Percentiles rank a stretch among this genome's conserved stretches.
Evolutionary conservation across 495 filamentous ascomycete genomes (phyloP).

Genomic region (Hyaloscypha hepaticicola): DNA sequence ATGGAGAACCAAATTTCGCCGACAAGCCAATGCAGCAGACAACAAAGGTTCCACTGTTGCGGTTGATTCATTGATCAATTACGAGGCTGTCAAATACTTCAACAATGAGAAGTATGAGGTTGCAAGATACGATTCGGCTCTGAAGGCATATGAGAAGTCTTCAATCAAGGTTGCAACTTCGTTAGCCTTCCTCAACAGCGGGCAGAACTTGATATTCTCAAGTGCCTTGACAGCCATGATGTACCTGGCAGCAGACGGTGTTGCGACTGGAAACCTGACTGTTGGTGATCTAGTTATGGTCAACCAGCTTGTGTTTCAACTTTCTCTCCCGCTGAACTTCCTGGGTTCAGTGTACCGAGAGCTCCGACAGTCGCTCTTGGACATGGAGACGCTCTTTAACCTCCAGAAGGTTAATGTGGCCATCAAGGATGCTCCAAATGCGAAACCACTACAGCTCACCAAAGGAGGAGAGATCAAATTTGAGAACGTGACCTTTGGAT

Average conservation of each 20-base stretch:
- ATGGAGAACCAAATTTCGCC: slow-evolving; percentile 95
- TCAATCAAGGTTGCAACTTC: slow-evolving; percentile 97
- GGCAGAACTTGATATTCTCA: slow-evolving; percentile 98
- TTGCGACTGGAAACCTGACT: slow-evolving; percentile 74
- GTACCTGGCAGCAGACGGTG: slow-evolving; percentile 88
- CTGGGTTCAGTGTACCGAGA: slow-evolving; percentile 94
- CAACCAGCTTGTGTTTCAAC: slow-evolving; percentile 97
- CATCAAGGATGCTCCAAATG: slow-evolving; percentile 71
- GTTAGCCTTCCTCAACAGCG: slow-evolving; percentile 88
- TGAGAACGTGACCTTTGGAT: slow-evolving; percentile 94
- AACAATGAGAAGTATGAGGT: slow-evolving; percentile 97
- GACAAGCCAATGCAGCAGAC: slow-evolving; percentile 92
- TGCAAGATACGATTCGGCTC: slow-evolving; percentile 81
- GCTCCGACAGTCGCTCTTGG: slow-evolving; percentile 86
- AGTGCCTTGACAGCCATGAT: slow-evolving; percentile 96
- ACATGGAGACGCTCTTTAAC: slow-evolving; percentile 99
- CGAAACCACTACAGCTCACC: slow-evolving; percentile 66
- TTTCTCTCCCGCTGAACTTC: slow-evolving; percentile 95
- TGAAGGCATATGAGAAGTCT: slow-evolving; percentile 84
- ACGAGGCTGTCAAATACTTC: slow-evolving; percentile 99
- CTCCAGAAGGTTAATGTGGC: slow-evolving; percentile 96
- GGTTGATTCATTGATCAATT: slow-evolving; percentile 95
- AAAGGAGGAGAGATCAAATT: slow-evolving; percentile 88
- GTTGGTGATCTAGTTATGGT: slow-evolving; percentile 99
- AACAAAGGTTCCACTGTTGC: slow-evolving; percentile 94